phyloP scores from a whole-genome alignment of 768 basidiomycete species.

The Pleurotus cornucopiae region DNA sequence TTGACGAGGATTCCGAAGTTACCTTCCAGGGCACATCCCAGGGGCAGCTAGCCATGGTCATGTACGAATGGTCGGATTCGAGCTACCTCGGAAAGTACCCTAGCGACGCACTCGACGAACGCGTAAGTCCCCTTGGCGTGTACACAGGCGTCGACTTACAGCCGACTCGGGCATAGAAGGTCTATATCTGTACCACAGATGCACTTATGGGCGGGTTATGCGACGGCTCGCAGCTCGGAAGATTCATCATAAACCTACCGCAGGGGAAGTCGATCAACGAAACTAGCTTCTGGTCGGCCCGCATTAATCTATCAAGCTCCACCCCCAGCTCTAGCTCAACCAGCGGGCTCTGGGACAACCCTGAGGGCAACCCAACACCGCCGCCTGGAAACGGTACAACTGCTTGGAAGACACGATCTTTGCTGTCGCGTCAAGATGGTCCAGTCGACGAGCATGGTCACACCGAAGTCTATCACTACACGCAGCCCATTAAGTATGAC shows the following conservation, averaged over 20 bases:
- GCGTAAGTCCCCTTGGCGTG: no score
- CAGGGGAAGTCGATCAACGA: slow-evolving; percentile 53
- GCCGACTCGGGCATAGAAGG: slow-evolving; percentile 49
- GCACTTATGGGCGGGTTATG: slow-evolving; percentile 75
- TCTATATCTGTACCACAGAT: slow-evolving; percentile 88
- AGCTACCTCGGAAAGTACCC: slow-evolving; percentile 75
- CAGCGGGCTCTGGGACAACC: slow-evolving; percentile 53
- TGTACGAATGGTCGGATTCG: slow-evolving; percentile 94
- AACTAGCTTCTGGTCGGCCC: slow-evolving; percentile 87
- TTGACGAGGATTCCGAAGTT: slow-evolving; percentile 36
- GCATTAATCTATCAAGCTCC: slow-evolving; percentile 51
- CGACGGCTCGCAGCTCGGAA: slow-evolving; percentile 64
- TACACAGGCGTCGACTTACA: no score
- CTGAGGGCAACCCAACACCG: slow-evolving; percentile 54
- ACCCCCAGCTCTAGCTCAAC: slow-evolving; percentile 14
- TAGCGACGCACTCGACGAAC: slow-evolving; percentile 10
- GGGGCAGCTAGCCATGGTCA: slow-evolving; percentile 89
- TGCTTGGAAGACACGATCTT: slow-evolving; percentile 27
- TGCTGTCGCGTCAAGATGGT: slow-evolving; percentile 29
- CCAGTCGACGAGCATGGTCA: slow-evolving; percentile 34
- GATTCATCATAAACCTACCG: slow-evolving; percentile 82
- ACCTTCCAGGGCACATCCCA: slow-evolving; percentile 73
- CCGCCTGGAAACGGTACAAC: slow-evolving; percentile 43
- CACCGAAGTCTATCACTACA: slow-evolving; percentile 47
- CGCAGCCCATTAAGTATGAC: slow-evolving; percentile 73